Base-by-base conservation (phyloP, 1,139 yeast species). In the Nadsonia starkeyi-henricii region DNA sequence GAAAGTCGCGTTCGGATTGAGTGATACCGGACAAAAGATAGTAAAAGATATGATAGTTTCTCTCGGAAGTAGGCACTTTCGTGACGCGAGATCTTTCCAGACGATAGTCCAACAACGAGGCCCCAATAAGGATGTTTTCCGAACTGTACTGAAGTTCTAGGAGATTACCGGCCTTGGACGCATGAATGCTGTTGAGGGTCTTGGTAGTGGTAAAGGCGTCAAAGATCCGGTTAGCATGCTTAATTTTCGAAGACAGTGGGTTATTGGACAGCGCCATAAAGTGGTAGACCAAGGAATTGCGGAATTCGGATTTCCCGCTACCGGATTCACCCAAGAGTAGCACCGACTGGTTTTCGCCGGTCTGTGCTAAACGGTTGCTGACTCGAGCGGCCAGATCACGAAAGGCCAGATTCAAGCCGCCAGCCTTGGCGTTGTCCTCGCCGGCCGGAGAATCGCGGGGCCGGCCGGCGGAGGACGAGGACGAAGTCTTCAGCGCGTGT, bases 41-140 rank as follows among this genome's bases (percentile, higher is more conserved):
- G 54, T 68, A 69, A 51, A 68, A 68, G 5, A 68, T 65, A 47
- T 68, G 71, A 52, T 62, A 68, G 54, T 69, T 68, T 41, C 72
- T 61, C 54, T 68, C 73, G 21, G 65, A 65, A 2, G 72, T 66
- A 18, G 69, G 69, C 1, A 68, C 66, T n/a, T 58, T 56, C 12
- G 72, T 66, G 48, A 68, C 62, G 17, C 72, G 59, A 12, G 65
- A 58, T 20, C 71, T 57, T 47, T 69, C 71, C n/a, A 68, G 61
- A 15, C 72, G 56, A 53, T 65, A 68, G 49, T 68, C 69, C 43
- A 66, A 55, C 20, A 68, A 53, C 20, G 67, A 63, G 21, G 69
- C 64, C 21, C 72, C 72, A 41, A 67, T 61, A 18, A 68, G 57
- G 3, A 67, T 62, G 13, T 66, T 62, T 45, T 67, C 68, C 9